phyloP scores from a whole-genome alignment of 1,139 yeast species.

The Sugiyamaella japonica region DNA sequence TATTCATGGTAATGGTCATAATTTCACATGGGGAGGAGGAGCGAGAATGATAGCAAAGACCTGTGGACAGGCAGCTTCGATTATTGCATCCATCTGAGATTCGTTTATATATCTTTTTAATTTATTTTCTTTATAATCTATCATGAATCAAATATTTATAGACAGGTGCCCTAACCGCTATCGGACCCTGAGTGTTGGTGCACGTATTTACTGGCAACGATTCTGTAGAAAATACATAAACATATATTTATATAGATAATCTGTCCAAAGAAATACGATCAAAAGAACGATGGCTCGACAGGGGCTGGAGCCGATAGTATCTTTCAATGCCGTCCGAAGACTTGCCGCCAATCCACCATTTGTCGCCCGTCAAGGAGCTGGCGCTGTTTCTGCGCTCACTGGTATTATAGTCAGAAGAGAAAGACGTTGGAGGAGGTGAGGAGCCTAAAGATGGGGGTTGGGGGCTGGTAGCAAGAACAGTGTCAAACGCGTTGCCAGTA shows the following conservation, averaged over 20 bases:
- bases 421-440: slow-evolving; percentile 9
- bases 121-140: too few relatives aligned
- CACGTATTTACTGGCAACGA: too few relatives aligned
- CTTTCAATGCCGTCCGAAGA: slow-evolving; percentile 37
- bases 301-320: slow-evolving; percentile 36
- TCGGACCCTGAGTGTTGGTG: too few relatives aligned
- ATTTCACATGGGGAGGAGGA: slow-evolving; percentile 11
- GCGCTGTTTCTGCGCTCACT: slow-evolving; percentile 27
- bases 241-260: slow-evolving; percentile 29
- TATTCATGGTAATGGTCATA: neutral
- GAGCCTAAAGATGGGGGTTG: slow-evolving; percentile 4
- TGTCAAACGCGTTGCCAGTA: neutral
- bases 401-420: slow-evolving; percentile 12
- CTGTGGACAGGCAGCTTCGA: slow-evolving; percentile 11
- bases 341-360: slow-evolving; percentile 40
- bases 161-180: too few relatives aligned
- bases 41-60: slow-evolving; percentile 6
- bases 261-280: slow-evolving; percentile 37
- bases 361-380: slow-evolving; percentile 26
- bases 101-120: neutral
- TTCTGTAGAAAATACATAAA: too few relatives aligned
- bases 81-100: slow-evolving; percentile 3
- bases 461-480: slow-evolving; percentile 7
- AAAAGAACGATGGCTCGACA: slow-evolving; percentile 32
- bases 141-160: too few relatives aligned